Base-by-base conservation (phyloP, 768 basidiomycete genomes). In the Tylopilus subfusipes region DNA sequence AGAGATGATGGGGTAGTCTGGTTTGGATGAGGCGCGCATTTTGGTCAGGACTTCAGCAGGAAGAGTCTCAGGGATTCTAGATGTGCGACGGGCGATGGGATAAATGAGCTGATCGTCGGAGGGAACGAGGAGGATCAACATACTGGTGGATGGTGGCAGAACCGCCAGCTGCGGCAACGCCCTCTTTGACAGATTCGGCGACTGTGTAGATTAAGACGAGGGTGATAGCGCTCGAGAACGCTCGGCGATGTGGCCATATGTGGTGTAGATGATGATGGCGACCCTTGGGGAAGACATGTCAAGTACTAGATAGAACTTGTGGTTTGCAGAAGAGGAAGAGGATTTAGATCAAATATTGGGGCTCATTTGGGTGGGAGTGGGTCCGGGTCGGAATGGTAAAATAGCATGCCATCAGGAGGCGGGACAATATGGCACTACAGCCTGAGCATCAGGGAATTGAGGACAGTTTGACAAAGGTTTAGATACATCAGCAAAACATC, bases 21-120 rank as follows among this genome's bases (percentile, higher is more conserved):
- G 82, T 66, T 88, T 90, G 5, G 84, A 65, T 5, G 86, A 81
- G 2, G 87, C 89, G 57, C 84, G 70, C 82, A 96, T 79, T 67
- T 80, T 80, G 44, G 66, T 62, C 48, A 93, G 77, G 48, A 93
- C 63, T 11, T 90, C 88, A 8, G 74, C 64, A 3, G 86, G 61
- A 51, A 96, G 85, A 3, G 91, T 95, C 73, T 95, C 93, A 45
- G 82, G 68, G 54, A 95, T 80, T 69, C 88, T 90, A 31, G 13
- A 21, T n/a, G 6, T 22, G 27, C n/a, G 34, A 19, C 24, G 16
- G 34, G 54, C 9, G 5, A 34, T 13, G 18, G 24, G n/a, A n/a
- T n/a, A n/a, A n/a, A 39, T 27, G 8, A 12, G 6, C 18, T 2
- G 16, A n/a, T 33, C 14, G 18, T 31, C 14, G 14, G 34, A n/a